Percentiles rank a stretch among this genome's conserved stretches.
Evolutionary conservation across 169 alveolate genomes (phyloP).

Genomic region (Eimeria praecox): DNA sequence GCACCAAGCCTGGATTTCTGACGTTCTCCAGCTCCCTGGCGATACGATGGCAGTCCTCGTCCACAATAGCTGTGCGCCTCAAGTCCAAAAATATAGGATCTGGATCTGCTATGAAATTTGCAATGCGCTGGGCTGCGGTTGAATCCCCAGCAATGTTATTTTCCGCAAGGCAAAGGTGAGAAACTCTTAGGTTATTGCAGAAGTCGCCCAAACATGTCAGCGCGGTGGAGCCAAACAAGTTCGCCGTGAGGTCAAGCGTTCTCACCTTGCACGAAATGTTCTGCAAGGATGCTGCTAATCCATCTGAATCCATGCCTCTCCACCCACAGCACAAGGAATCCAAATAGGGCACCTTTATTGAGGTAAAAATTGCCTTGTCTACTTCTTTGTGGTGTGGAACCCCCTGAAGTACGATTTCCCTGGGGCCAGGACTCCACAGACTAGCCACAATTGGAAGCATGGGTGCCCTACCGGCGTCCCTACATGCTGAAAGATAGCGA

Average conservation of each 20-base stretch:
- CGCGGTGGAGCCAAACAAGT: constrained; percentile 42
- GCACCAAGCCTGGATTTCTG: constrained; percentile 9
- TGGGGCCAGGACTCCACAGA: constrained; percentile 57
- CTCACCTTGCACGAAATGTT: constrained; percentile 39
- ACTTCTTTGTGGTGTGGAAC: constrained; percentile 14
- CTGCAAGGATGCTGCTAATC: constrained; percentile 10
- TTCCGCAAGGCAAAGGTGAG: constrained; percentile 46
- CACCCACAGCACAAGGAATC: constrained; percentile 58
- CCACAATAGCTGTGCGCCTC: constrained; percentile 64
- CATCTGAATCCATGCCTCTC: constrained; percentile 50
- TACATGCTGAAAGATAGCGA: constrained; percentile 48
- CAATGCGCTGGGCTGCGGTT: constrained; percentile 23
- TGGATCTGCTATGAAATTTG: constrained; percentile 4
- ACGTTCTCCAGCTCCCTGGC: constrained; percentile 44
- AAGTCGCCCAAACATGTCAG: constrained; percentile 1
- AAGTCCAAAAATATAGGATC: constrained; percentile 38
- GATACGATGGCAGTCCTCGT: constrained; percentile 36
- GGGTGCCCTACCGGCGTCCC: constrained; percentile 5
- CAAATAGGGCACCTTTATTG: constrained; percentile 38
- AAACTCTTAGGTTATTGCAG: constrained; percentile 22
- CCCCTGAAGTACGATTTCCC: constrained; percentile 68
- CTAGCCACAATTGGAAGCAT: constrained; percentile 54
- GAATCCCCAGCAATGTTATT: constrained; percentile 47
- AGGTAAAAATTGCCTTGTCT: constrained; percentile 49
- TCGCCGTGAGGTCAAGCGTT: constrained; percentile 61